phyloP scores from a whole-genome alignment of 768 basidiomycete species.

The Termitomyces sp. region DNA sequence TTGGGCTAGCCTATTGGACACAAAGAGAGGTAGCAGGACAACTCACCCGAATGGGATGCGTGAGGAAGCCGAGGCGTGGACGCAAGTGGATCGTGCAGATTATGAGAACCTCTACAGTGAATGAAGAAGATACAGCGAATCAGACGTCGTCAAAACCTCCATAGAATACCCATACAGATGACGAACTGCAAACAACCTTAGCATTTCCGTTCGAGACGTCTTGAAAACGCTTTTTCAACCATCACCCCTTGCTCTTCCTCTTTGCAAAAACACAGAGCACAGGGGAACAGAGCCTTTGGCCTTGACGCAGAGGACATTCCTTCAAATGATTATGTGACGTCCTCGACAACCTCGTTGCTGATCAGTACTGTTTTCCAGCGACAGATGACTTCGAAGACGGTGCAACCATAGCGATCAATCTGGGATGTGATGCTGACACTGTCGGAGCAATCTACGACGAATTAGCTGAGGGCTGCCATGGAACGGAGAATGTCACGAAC shows the following conservation, averaged over 20 bases:
- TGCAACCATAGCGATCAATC: conserved; percentile 40
- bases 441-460: conserved; percentile 44
- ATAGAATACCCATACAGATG: conserved; percentile 29
- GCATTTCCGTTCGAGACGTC: conserved; percentile 23
- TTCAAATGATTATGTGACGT: conserved; percentile 39
- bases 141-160: conserved; percentile 35
- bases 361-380: conserved; percentile 42
- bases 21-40: conserved; percentile 34
- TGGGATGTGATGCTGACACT: conserved; percentile 42
- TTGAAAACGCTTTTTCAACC: conserved; percentile 25
- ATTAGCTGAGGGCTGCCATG: conserved; percentile 42
- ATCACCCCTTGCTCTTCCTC: too few relatives aligned
- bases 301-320: conserved; percentile 27
- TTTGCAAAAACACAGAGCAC: too few relatives aligned
- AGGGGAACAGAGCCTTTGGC: too few relatives aligned
- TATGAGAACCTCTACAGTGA: conserved; percentile 22
- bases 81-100: conserved; percentile 28
- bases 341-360: conserved; percentile 35
- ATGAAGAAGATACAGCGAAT: neutral
- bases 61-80: conserved; percentile 37
- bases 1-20: conserved; percentile 43
- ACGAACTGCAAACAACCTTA: conserved; percentile 27
- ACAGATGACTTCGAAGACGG: conserved; percentile 41
- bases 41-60: conserved; percentile 42
- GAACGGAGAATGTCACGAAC: conserved; percentile 15